phyloP scores from a whole-genome alignment of 768 basidiomycete genomes.

The Boletus rufocinnamomeus region DNA sequence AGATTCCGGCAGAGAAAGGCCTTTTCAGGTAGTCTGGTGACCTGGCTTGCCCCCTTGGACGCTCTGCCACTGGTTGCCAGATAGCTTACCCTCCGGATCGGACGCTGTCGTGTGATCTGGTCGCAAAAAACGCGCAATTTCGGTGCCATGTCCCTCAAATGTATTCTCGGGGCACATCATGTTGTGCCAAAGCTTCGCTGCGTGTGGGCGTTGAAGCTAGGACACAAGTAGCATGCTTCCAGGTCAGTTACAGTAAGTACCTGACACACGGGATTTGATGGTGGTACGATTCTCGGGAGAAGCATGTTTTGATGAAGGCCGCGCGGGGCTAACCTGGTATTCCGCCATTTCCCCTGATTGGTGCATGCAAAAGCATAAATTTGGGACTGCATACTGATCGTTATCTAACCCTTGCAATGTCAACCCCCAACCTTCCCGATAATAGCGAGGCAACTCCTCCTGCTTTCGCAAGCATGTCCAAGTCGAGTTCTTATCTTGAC shows the following conservation, averaged over 20 bases:
- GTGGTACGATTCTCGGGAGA: neutral
- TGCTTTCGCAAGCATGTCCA: neutral
- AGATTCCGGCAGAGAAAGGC: neutral
- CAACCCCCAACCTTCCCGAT: neutral
- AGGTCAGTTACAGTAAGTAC: neutral
- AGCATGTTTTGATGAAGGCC: neutral
- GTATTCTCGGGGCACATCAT: neutral
- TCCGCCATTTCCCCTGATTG: neutral
- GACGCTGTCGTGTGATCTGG: neutral
- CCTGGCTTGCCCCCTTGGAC: neutral
- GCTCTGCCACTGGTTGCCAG: neutral
- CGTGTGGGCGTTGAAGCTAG: neutral
- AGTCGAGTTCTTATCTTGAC: neutral
- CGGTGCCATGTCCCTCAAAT: neutral
- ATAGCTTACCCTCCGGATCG: neutral
- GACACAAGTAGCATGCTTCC: neutral
- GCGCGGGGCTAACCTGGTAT: neutral
- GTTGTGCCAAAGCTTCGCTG: neutral
- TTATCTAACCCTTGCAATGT: neutral
- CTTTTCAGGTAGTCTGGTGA: neutral
- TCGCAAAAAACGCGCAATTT: constrained; percentile 2
- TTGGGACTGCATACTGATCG: neutral
- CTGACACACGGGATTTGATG: neutral
- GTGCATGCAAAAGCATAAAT: neutral
- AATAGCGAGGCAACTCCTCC: neutral